A percentile compares a stretch with the other conserved stretches of the same genome.
Evolutionary conservation across 129 eudicot species (phyloP).

Genomic region (Pseudognaphalium luteoalbum): DNA sequence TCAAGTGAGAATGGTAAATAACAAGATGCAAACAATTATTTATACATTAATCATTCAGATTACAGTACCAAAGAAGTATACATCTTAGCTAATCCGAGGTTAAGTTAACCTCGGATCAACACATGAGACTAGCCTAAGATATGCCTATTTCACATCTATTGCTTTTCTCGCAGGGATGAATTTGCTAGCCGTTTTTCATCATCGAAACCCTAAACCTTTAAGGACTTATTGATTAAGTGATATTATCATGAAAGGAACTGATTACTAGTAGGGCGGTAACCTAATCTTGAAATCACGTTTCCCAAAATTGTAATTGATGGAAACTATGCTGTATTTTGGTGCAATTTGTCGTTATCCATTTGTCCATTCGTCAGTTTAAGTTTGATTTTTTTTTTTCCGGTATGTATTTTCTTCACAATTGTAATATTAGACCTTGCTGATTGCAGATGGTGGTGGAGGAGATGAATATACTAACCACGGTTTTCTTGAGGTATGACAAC

Average conservation of each 20-base stretch:
- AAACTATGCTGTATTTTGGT: neutral
- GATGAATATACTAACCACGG: conserved; percentile 83
- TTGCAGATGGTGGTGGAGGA: conserved; percentile 85
- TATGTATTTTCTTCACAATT: neutral
- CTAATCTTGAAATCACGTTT: neutral
- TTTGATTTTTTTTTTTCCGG: neutral
- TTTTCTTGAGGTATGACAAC: conserved; percentile 71
- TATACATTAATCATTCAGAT: no score
- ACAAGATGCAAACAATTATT: no score
- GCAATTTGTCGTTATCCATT: neutral
- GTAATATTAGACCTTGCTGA: neutral
- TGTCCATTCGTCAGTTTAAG: neutral
- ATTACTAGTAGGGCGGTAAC: neutral
- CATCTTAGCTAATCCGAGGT: no score
- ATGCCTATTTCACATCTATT: no score
- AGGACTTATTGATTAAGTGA: neutral
- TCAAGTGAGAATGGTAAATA: no score
- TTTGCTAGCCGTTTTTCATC: no score
- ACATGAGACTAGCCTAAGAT: no score
- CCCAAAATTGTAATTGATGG: neutral
- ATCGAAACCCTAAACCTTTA: neutral
- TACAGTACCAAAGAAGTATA: no score
- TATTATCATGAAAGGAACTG: neutral
- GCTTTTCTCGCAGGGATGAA: no score
- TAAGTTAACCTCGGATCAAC: no score